Evolutionary conservation across 306 rosid species (phyloP), one percentile per base, ranked within the genome.

Genomic region (Cicer judaicum): DNA sequence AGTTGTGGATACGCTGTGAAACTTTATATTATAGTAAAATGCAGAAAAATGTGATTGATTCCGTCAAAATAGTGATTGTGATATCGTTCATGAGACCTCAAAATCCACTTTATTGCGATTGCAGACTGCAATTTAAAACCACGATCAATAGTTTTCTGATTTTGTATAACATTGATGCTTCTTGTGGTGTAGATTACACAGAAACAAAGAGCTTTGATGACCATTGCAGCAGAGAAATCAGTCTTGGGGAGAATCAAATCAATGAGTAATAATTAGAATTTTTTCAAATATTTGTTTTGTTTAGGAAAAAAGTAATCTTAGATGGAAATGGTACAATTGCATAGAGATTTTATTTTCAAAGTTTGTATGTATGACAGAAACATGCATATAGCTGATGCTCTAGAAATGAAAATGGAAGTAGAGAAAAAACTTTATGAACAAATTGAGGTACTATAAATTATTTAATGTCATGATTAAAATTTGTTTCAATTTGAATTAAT

Each of bases 391-490:
- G 82, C 89, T 72, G 84, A 89, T 74, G 96, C 97, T 72, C 96
- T 92, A 48, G 86, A 92, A 78, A 64, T 95, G 84, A 96, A 94
- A 86, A 80, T 94, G 89, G 90, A 91, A 82, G 97, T 85, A 16
- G 92, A 95, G 55, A 90, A 80, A 68, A 88, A 89, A 78, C 82
- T 95, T 36, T 80, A 86, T 76, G 97, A 92, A 76, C 98, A 95
- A 82, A 86, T 90, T 70, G 97, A 90, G 92, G 99, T 92, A 77
- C n/a, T 34, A 52, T 68, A 18, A 15, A 77, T 69, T 39, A 53
- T 64, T 50, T 69, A 36, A 68, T 63, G 38, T 5, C 14, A 5
- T 40, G 48, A 15, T 19, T 53, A 65, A 19, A 11, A 40, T 41
- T 54, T 10, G 10, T 0, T 36, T 40, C 66, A 5, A 10, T 14